Evolutionary conservation across 2,329 filamentous ascomycete genomes (phyloP).

Genomic region (Epichloe baconii): DNA sequence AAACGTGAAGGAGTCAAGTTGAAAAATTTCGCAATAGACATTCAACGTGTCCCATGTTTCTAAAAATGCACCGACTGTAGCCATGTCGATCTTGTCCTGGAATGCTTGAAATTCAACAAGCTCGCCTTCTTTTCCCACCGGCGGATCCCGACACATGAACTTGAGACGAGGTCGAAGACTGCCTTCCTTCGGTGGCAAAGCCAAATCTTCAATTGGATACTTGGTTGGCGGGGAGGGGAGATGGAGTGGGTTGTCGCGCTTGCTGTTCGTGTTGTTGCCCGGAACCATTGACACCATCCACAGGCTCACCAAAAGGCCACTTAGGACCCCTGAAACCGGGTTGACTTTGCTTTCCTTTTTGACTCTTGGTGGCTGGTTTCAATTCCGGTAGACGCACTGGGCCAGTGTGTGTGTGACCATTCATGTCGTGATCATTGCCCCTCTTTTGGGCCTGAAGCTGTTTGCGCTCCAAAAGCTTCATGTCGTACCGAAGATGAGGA

Average conservation of each 20-base stretch:
- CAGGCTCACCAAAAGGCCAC: slow-evolving; percentile 18
- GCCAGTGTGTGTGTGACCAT: slow-evolving; percentile 27
- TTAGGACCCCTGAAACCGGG: slow-evolving; percentile 31
- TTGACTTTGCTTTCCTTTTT: slow-evolving; percentile 43
- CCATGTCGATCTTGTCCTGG: slow-evolving; percentile 53
- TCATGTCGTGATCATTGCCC: slow-evolving; percentile 33
- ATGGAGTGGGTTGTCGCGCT: slow-evolving; percentile 24
- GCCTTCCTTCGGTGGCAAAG: slow-evolving; percentile 57
- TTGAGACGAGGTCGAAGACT: slow-evolving; percentile 61
- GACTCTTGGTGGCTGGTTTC: slow-evolving; percentile 58
- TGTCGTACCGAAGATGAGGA: slow-evolving; percentile 67
- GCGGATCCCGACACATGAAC: slow-evolving; percentile 58
- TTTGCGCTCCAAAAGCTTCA: slow-evolving; percentile 64
- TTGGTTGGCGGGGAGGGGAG: slow-evolving; percentile 65
- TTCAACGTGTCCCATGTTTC: slow-evolving; percentile 96
- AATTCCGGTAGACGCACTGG: slow-evolving; percentile 54
- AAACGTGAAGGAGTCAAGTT: slow-evolving; percentile 92
- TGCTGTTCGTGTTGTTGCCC: neutral
- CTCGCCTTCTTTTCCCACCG: slow-evolving; percentile 30
- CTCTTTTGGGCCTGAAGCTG: slow-evolving; percentile 55
- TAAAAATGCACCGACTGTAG: slow-evolving; percentile 71
- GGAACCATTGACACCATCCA: slow-evolving; percentile 23
- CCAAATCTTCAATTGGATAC: slow-evolving; percentile 90
- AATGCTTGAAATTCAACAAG: slow-evolving; percentile 5
- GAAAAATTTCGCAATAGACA: slow-evolving; percentile 92